A percentile compares a stretch with the other conserved stretches of the same genome.
Conservation (phyloP, 805 yeast species). For the Jamesozyma hellenica region DNA sequence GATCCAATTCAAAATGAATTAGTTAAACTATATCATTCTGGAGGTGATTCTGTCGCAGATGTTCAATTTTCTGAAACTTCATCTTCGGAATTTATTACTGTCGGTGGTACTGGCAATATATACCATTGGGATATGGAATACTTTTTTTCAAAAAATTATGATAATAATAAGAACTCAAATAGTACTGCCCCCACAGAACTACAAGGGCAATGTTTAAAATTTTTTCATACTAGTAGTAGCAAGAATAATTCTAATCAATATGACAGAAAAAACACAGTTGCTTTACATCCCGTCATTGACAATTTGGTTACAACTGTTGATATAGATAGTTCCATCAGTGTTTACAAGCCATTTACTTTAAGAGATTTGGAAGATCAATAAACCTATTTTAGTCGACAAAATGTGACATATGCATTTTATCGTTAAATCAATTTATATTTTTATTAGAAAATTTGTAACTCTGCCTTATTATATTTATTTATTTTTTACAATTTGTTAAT, state of each 20-base stretch:
- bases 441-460: too few species aligned
- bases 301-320: constrained; percentile 23
- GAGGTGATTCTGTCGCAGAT: constrained; percentile 27
- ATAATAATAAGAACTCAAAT: constrained; percentile 32
- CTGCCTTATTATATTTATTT: too few species aligned
- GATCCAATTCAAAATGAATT: constrained; percentile 23
- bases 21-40: constrained; percentile 22
- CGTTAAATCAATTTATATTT: too few species aligned
- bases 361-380: constrained; percentile 1
- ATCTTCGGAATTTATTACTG: constrained; percentile 25
- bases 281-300: constrained; percentile 24
- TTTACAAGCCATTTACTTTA: constrained; percentile 19
- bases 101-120: constrained; percentile 27
- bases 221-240: constrained; percentile 25
- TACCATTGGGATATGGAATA: constrained; percentile 31
- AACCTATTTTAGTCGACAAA: too few species aligned
- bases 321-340: constrained; percentile 20
- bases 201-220: constrained; percentile 24
- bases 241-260: constrained; percentile 12
- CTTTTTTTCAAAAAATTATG: constrained; percentile 35
- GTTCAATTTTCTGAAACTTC: constrained; percentile 24
- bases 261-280: constrained; percentile 19
- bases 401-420: too few species aligned
- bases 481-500: too few species aligned
- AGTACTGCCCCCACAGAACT: constrained; percentile 28